Percentiles rank a stretch among this genome's conserved stretches.
phyloP scores from a whole-genome alignment of 495 filamentous ascomycete species.

The Talaromyces wortmannii region DNA sequence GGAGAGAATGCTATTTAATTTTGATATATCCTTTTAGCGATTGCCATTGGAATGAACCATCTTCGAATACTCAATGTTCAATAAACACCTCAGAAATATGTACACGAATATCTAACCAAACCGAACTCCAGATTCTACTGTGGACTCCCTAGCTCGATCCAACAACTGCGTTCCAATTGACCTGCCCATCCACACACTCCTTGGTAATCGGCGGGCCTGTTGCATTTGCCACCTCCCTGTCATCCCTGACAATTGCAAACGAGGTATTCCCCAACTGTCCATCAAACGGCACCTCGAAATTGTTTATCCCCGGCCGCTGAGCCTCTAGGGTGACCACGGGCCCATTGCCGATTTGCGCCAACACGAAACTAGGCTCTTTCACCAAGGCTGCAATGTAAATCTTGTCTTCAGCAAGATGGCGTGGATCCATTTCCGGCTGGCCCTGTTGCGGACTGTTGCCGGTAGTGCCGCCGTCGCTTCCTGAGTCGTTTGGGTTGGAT shows the following conservation, averaged over 20 bases:
- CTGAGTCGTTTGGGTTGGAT: slow-evolving; percentile 22
- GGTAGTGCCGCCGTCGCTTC: slow-evolving; percentile 25
- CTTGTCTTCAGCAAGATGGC: slow-evolving; percentile 21
- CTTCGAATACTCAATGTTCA: too few relatives aligned
- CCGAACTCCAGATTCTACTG: too few relatives aligned
- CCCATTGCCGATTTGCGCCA: slow-evolving; percentile 41
- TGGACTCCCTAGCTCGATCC: slow-evolving; percentile 26
- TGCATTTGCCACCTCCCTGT: slow-evolving; percentile 13
- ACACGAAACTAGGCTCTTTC: slow-evolving; percentile 26
- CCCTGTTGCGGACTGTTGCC: slow-evolving; percentile 27
- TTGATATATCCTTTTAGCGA: too few relatives aligned
- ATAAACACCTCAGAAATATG: not conserved
- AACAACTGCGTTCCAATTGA: slow-evolving; percentile 48
- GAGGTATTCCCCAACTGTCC: slow-evolving; percentile 43
- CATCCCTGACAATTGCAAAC: slow-evolving; percentile 40
- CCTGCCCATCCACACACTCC: slow-evolving; percentile 39
- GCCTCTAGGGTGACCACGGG: slow-evolving; percentile 29
- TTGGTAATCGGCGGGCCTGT: slow-evolving; percentile 41
- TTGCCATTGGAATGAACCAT: too few relatives aligned
- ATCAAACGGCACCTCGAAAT: slow-evolving; percentile 41
- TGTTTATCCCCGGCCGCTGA: slow-evolving; percentile 41
- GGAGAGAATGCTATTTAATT: too few relatives aligned
- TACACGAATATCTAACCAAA: not conserved
- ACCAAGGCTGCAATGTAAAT: slow-evolving; percentile 31
- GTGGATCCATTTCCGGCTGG: slow-evolving; percentile 16